These are phyloP conservation scores for Trichoderma oligosporum DNA, from an alignment of 2,329 filamentous ascomycete genomes.

Conservation along the genomic window DNA sequence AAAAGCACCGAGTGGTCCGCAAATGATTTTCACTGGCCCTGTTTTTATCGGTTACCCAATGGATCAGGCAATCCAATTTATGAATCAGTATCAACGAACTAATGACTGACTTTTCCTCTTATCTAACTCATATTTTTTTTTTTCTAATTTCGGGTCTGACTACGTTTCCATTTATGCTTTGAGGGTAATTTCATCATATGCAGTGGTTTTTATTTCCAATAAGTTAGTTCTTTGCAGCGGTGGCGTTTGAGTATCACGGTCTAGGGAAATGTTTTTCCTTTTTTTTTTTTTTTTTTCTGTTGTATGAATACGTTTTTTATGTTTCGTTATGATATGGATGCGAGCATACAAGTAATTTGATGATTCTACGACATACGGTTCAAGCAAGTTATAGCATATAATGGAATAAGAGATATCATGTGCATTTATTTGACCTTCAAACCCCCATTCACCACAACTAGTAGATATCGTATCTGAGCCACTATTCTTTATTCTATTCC, in stretches of 20 bases:
- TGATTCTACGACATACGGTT: background rate
- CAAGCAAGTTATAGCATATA: slow-evolving; percentile 1
- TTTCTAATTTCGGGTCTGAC: background rate
- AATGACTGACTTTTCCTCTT: slow-evolving; percentile 23
- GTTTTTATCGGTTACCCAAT: slow-evolving; percentile 90
- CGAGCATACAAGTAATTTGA: background rate
- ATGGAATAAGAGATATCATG: background rate
- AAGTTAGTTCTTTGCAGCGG: slow-evolving; percentile 25
- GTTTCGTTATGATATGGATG: background rate
- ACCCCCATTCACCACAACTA: no score
- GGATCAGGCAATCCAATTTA: slow-evolving; percentile 73
- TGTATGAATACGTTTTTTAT: background rate
- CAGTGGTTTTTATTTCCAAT: background rate
- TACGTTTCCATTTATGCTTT: no score
- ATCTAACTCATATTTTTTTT: slow-evolving; percentile 19
- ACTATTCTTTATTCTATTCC: background rate
- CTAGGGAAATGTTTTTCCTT: background rate
- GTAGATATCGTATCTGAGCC: background rate
- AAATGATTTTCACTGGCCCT: slow-evolving; percentile 86
- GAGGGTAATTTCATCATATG: no score
- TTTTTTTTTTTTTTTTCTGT: slow-evolving; percentile 4
- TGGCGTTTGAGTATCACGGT: slow-evolving; percentile 28
- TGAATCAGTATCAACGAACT: slow-evolving; percentile 54
- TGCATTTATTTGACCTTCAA: background rate
- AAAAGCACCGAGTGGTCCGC: slow-evolving; percentile 44